Base-by-base conservation (phyloP, 352 stramenopile genomes). In the Phytophthora macrochlamydospora region DNA sequence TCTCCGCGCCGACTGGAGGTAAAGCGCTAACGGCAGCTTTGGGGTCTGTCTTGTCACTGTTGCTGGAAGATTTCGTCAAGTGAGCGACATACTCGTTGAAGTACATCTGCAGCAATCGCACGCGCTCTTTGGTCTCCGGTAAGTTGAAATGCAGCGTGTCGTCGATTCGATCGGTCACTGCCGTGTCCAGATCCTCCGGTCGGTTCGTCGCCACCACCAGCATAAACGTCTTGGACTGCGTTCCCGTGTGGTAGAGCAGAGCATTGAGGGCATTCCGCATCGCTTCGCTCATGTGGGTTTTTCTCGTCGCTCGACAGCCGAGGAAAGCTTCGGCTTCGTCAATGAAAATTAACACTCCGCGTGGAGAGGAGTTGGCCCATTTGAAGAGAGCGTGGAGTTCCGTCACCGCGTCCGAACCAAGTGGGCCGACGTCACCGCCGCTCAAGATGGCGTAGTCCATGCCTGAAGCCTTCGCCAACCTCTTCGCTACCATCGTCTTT, bases 401-500 rank as follows among this genome's bases (percentile, higher is more conserved):
- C 0, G 83, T 92, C 1, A 95, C 84, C 7, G 87, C 90, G 30
- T 90, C 77, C 0, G 77, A 78, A 1, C 89, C 88, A 0, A 97
- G 61, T 11, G 89, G 88, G 9, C 85, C 90, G 4, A 96, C 87
- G 62, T 97, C 90, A 5, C 87, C 90, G 13, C 90, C 90, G 59
- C 82, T 93, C 33, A 96, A 70, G 30, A 97, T 91, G 14, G 87
- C 90, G 18, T 92, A 96, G 59, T 95, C 85, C 73, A 97, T 89
- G 9, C 76, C 75, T 2, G 78, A 88, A 40, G 80, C 64, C 30
- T 69, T 65, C 18, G 87, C 89, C 29, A 97, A 58, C 1, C 83
- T 79, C 61, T 93, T 92, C 4, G 90, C 90, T n/a, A 95, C 75
- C 83, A 97, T 91, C 6, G 89, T 96, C 60, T 97, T 97, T 28